Evolutionary conservation across 192 early-diverging fungal species (phyloP).

Genomic region (Spizellomyces sp.): DNA sequence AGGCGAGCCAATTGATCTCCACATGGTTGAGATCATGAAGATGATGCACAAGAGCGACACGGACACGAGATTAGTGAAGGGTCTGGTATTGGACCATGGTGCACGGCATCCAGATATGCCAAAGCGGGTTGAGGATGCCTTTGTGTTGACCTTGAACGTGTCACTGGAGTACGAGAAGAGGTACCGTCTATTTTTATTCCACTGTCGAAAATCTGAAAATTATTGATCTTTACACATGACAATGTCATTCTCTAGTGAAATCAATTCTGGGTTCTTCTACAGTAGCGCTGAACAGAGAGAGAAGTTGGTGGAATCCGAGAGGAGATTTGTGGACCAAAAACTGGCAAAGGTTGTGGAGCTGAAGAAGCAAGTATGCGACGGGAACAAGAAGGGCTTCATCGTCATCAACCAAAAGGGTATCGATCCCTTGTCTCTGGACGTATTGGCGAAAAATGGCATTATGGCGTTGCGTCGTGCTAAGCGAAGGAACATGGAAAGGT

Average conservation of each 20-base stretch:
- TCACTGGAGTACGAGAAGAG: slow-evolving; percentile 99
- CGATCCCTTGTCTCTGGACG: slow-evolving; percentile 95
- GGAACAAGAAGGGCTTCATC: slow-evolving; percentile 87
- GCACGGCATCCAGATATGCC: slow-evolving; percentile 99
- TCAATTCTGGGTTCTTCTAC: slow-evolving; percentile 99
- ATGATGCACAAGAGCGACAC: slow-evolving; percentile 99
- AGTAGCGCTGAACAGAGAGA: slow-evolving; percentile 97
- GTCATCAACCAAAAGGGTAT: slow-evolving; percentile 99
- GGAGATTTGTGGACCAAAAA: slow-evolving; percentile 92
- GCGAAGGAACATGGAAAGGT: slow-evolving; percentile 99
- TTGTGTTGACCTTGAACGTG: slow-evolving; percentile 93
- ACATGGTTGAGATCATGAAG: slow-evolving; percentile 99
- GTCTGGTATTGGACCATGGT: slow-evolving; percentile 97
- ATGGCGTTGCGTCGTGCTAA: slow-evolving; percentile 95
- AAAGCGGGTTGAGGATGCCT: slow-evolving; percentile 88
- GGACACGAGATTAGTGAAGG: slow-evolving; percentile 91
- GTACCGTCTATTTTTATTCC: slow-evolving; percentile 34
- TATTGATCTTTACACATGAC: not conserved
- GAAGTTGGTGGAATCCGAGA: slow-evolving; percentile 97
- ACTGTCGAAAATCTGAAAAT: not conserved
- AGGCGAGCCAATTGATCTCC: slow-evolving; percentile 90
- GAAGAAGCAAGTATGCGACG: slow-evolving; percentile 92
- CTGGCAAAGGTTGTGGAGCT: slow-evolving; percentile 94
- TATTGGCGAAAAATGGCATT: slow-evolving; percentile 94
- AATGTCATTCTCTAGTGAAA: slow-evolving; percentile 58